phyloP scores from a whole-genome alignment of 2,329 filamentous ascomycete genomes.

The Orbilia oligospora region DNA sequence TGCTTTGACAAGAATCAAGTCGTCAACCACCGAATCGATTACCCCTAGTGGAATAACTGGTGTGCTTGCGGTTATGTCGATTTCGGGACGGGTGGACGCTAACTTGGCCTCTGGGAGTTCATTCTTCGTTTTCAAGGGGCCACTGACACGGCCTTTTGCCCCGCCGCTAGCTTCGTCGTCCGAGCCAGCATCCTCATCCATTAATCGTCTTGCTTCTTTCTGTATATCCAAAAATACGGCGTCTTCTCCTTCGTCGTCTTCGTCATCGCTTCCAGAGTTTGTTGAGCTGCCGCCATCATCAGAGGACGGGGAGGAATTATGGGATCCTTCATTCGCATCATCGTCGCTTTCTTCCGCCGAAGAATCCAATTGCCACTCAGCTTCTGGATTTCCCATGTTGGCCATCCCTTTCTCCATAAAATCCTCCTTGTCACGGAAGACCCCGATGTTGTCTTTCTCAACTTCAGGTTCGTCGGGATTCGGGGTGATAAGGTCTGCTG shows the following conservation, averaged over 20 bases:
- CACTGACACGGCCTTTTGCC: conserved; percentile 68
- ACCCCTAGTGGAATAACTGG: conserved; percentile 81
- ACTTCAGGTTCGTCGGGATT: neutral
- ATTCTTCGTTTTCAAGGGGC: conserved; percentile 83
- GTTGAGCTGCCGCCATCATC: conserved; percentile 64
- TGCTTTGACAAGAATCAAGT: conserved; percentile 82
- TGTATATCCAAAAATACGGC: conserved; percentile 80
- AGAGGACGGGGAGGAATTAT: conserved; percentile 66
- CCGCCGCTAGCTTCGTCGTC: conserved; percentile 78
- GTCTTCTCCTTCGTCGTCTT: conserved; percentile 70
- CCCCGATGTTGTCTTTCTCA: neutral
- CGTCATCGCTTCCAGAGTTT: conserved; percentile 73
- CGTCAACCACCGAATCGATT: conserved; percentile 83
- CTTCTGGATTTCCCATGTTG: conserved; percentile 71
- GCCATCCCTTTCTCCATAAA: conserved; percentile 62
- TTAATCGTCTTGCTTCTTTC: conserved; percentile 84
- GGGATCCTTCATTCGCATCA: neutral
- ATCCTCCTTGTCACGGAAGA: conserved; percentile 55
- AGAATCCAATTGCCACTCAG: conserved; percentile 88
- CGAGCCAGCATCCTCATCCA: conserved; percentile 84
- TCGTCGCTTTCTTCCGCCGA: conserved; percentile 74
- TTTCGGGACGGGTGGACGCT: conserved; percentile 72
- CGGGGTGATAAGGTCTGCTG: neutral
- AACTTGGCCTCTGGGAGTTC: conserved; percentile 73
- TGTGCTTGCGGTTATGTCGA: conserved; percentile 83